Evolutionary conservation across 352 stramenopile genomes (phyloP).

Genomic region (Globisporangium camurandrum): DNA sequence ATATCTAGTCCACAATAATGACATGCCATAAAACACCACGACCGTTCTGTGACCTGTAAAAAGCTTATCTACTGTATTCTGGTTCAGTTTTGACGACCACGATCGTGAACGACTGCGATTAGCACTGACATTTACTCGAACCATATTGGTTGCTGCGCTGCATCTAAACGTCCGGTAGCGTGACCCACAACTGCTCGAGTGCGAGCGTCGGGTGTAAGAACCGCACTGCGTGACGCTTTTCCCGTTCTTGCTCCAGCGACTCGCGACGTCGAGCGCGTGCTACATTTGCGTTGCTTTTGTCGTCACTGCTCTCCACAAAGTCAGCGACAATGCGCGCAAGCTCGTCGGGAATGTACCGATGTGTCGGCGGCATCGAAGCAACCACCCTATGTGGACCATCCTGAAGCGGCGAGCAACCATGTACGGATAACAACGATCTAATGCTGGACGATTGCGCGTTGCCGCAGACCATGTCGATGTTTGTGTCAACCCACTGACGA

Average conservation of each 20-base stretch:
- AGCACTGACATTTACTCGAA: too few species aligned
- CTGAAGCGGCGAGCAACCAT: too few species aligned
- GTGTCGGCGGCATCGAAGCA: background rate
- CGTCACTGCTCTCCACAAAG: background rate
- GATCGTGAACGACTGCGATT: too few species aligned
- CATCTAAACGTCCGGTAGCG: background rate
- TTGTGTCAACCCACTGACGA: background rate
- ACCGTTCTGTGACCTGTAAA: too few species aligned
- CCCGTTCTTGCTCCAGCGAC: background rate
- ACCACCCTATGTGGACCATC: background rate
- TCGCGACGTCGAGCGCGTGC: background rate
- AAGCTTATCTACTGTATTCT: too few species aligned
- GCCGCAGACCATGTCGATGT: background rate
- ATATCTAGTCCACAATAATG: too few species aligned
- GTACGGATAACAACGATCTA: background rate
- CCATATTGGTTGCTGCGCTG: too few species aligned
- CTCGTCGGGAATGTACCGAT: background rate
- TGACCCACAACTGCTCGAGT: background rate
- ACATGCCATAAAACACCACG: too few species aligned
- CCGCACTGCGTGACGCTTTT: background rate
- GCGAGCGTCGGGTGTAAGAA: background rate
- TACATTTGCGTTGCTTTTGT: background rate
- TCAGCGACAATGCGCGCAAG: background rate
- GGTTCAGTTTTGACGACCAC: too few species aligned
- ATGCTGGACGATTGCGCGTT: background rate